phyloP scores from a whole-genome alignment of 331 rosid species.

The Pyracantha coccinea region DNA sequence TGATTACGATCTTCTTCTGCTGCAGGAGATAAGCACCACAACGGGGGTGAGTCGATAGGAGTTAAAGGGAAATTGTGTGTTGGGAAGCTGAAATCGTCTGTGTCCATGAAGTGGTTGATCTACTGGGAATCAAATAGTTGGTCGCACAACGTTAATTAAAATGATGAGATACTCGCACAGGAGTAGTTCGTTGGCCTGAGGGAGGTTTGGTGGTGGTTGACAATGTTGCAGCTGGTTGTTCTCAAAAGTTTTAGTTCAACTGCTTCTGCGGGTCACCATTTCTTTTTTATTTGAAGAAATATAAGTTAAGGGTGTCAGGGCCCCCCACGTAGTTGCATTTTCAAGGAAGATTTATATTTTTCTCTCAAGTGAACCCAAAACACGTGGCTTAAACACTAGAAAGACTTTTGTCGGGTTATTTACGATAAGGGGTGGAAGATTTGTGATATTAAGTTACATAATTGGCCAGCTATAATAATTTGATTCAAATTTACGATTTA shows the following conservation, averaged over 20 bases:
- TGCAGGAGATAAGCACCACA: conserved; percentile 47
- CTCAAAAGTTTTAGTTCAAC: conserved; percentile 50
- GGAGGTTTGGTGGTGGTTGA: conserved; percentile 10
- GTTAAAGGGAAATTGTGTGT: conserved; percentile 12
- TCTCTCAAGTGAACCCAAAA: background rate
- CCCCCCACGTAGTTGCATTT: background rate
- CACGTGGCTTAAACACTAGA: background rate
- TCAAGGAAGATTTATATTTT: background rate
- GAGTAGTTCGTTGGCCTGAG: background rate
- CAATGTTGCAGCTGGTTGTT: background rate
- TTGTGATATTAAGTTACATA: too few relatives aligned
- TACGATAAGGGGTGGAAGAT: too few relatives aligned
- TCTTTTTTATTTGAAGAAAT: background rate
- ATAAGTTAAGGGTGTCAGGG: background rate
- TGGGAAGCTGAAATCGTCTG: conserved; percentile 68
- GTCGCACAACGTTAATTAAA: background rate
- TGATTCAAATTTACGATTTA: rapidly evolving
- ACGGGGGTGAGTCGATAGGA: conserved; percentile 53
- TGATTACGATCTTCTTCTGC: background rate
- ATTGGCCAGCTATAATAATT: too few relatives aligned
- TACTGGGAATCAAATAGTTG: background rate
- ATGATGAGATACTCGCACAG: background rate
- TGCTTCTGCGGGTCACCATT: conserved; percentile 23
- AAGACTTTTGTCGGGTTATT: too few relatives aligned
- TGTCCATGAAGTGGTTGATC: conserved; percentile 30